A percentile compares a stretch with the other conserved stretches of the same genome.
Evolutionary conservation across 2,329 filamentous ascomycete species (phyloP).

Genomic region (Cordyceps fumosorosea): DNA sequence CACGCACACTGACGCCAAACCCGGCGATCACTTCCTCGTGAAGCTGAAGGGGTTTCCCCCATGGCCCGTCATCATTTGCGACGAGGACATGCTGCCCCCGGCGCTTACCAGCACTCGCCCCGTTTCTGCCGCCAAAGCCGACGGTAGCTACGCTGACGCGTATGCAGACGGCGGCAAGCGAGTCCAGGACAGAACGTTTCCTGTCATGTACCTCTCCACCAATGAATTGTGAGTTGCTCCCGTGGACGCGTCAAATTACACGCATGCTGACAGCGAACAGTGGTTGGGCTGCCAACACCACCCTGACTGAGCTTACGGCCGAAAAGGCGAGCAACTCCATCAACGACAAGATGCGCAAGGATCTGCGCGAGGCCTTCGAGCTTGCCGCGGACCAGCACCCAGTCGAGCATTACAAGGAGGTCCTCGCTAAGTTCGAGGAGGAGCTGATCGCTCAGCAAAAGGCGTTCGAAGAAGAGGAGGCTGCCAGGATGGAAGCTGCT

Average conservation of each 20-base stretch:
- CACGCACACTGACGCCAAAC: conserved; percentile 70
- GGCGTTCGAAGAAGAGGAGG: conserved; percentile 36
- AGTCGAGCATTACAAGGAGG: conserved; percentile 74
- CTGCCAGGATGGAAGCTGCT: conserved; percentile 35
- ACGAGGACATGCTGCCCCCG: conserved; percentile 87
- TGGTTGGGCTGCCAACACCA: conserved; percentile 84
- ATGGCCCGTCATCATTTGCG: conserved; percentile 91
- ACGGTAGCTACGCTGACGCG: conserved; percentile 82
- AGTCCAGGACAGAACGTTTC: conserved; percentile 76
- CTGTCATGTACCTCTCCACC: conserved; percentile 89
- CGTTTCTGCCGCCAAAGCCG: conserved; percentile 71
- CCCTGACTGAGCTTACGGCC: conserved; percentile 69
- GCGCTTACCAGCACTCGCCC: conserved; percentile 71
- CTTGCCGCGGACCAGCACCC: conserved; percentile 74
- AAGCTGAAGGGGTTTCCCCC: conserved; percentile 91
- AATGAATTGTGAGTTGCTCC: conserved; percentile 84
- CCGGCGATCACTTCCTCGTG: conserved; percentile 87
- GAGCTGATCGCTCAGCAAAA: conserved; percentile 52
- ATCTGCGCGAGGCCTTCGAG: conserved; percentile 69
- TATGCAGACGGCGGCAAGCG: conserved; percentile 86
- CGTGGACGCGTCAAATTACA: not conserved
- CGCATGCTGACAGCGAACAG: conserved; percentile 39
- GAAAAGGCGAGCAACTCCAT: conserved; percentile 62
- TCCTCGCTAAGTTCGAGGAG: conserved; percentile 65
- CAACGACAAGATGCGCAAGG: conserved; percentile 74